A percentile compares a stretch with the other conserved stretches of the same genome.
Evolutionary conservation across 495 filamentous ascomycete species (phyloP).

Genomic region (Penicillium robsamsonii): DNA sequence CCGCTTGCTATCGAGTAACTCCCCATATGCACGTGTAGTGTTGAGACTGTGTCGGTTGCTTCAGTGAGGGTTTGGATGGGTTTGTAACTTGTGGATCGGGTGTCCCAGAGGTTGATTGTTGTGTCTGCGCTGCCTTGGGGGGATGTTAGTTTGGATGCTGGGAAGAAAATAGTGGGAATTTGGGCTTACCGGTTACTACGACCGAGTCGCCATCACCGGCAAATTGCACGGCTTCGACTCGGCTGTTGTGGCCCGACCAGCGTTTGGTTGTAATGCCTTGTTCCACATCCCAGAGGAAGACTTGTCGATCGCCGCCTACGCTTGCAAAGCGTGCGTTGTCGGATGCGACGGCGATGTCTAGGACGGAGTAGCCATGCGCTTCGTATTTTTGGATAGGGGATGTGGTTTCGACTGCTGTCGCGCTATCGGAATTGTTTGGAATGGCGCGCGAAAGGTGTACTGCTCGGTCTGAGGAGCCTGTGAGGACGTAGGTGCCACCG

Average conservation of each 20-base stretch:
- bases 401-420: slow-evolving; percentile 36
- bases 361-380: slow-evolving; percentile 87
- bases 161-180: not conserved
- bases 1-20: slow-evolving; percentile 53
- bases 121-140: slow-evolving; percentile 71
- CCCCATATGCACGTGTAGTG: slow-evolving; percentile 50
- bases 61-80: slow-evolving; percentile 77
- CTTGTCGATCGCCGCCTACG: slow-evolving; percentile 80
- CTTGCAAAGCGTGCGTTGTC: slow-evolving; percentile 81
- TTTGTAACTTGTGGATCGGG: slow-evolving; percentile 56
- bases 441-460: slow-evolving; percentile 77
- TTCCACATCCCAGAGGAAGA: slow-evolving; percentile 92
- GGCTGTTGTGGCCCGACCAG: slow-evolving; percentile 68
- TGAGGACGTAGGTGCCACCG: slow-evolving; percentile 60
- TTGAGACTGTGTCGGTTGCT: slow-evolving; percentile 71
- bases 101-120: slow-evolving; percentile 85
- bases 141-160: not conserved
- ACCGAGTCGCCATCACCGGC: slow-evolving; percentile 67
- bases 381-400: slow-evolving; percentile 79
- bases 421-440: slow-evolving; percentile 37
- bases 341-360: slow-evolving; percentile 68
- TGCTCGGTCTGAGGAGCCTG: slow-evolving; percentile 79
- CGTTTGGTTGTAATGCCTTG: slow-evolving; percentile 70
- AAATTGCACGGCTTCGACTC: slow-evolving; percentile 76
- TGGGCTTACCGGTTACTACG: slow-evolving; percentile 57